Evolutionary conservation across 2,329 filamentous ascomycete genomes (phyloP).

Genomic region (Sporothrix pseudoabietina): DNA sequence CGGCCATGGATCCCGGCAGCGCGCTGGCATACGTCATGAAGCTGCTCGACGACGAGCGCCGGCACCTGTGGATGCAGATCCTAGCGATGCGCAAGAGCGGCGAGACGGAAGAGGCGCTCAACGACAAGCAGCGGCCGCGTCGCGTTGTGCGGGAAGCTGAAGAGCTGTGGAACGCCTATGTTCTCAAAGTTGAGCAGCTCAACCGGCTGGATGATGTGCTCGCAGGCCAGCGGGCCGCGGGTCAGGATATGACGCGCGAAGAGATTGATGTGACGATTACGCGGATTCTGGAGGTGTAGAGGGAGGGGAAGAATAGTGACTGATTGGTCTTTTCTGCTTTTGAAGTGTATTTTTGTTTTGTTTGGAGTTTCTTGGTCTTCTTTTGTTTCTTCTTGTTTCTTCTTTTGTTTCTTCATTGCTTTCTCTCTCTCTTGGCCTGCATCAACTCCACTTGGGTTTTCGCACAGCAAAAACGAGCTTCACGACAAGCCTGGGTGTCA

Average conservation of each 20-base stretch:
- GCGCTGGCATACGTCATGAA: conserved; percentile 85
- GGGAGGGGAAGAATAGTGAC: neutral
- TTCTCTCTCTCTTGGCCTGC: neutral
- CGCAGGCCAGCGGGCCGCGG: conserved; percentile 71
- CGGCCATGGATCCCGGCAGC: conserved; percentile 54
- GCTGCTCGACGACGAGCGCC: conserved; percentile 75
- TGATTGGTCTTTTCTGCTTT: neutral
- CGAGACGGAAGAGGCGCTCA: conserved; percentile 26
- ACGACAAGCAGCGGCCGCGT: conserved; percentile 26
- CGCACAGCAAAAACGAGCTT: conserved; percentile 26
- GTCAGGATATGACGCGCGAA: conserved; percentile 63
- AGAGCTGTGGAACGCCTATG: conserved; percentile 35
- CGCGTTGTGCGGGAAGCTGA: conserved; percentile 33
- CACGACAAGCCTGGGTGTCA: conserved; percentile 14
- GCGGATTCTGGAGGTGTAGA: conserved; percentile 46
- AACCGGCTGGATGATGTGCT: conserved; percentile 77
- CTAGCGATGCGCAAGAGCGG: conserved; percentile 49
- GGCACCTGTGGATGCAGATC: conserved; percentile 73
- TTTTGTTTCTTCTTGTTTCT: conserved; percentile 3
- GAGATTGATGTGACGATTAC: conserved; percentile 66
- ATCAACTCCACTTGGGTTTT: conserved; percentile 12
- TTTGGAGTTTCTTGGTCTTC: neutral
- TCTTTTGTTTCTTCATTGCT: neutral
- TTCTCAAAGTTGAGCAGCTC: conserved; percentile 36
- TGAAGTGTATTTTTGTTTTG: neutral